Evolutionary conservation across 345 rosid genomes (phyloP).

Genomic region (Sonneratia alba): DNA sequence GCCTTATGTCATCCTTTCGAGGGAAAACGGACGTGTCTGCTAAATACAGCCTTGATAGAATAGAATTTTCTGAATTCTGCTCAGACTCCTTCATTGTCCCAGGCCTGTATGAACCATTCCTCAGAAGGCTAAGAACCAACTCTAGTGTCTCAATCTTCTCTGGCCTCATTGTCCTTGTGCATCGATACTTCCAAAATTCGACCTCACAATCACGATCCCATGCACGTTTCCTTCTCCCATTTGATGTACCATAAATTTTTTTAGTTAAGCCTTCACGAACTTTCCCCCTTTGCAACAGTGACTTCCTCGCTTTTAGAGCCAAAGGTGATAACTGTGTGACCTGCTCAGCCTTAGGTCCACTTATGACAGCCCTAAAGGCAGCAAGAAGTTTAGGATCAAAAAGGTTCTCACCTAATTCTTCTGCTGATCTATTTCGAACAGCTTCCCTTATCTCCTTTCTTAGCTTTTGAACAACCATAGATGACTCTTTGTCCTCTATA

Average conservation of each 20-base stretch:
- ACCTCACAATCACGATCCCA: constrained; percentile 98
- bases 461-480: constrained; percentile 59
- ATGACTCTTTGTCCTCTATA: constrained; percentile 59
- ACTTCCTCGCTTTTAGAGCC: constrained; percentile 64
- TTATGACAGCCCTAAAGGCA: constrained; percentile 81
- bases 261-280: constrained; percentile 89
- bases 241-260: constrained; percentile 78
- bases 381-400: constrained; percentile 88
- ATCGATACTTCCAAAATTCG: constrained; percentile 98
- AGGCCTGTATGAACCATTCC: constrained; percentile 37
- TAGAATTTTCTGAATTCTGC: constrained; percentile 45
- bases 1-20: constrained; percentile 72
- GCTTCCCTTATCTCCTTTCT: constrained; percentile 91
- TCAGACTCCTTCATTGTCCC: constrained; percentile 29
- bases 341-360: constrained; percentile 53
- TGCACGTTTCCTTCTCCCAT: constrained; percentile 77
- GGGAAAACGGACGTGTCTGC: constrained; percentile 97
- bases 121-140: constrained; percentile 76
- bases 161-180: constrained; percentile 60
- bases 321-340: constrained; percentile 41
- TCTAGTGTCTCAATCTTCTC: constrained; percentile 88
- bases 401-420: constrained; percentile 50
- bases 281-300: constrained; percentile 90
- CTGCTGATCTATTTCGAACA: constrained; percentile 53
- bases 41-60: constrained; percentile 85